phyloP scores from a whole-genome alignment of 257 asterid genomes.

The Solanum tarapatanum region DNA sequence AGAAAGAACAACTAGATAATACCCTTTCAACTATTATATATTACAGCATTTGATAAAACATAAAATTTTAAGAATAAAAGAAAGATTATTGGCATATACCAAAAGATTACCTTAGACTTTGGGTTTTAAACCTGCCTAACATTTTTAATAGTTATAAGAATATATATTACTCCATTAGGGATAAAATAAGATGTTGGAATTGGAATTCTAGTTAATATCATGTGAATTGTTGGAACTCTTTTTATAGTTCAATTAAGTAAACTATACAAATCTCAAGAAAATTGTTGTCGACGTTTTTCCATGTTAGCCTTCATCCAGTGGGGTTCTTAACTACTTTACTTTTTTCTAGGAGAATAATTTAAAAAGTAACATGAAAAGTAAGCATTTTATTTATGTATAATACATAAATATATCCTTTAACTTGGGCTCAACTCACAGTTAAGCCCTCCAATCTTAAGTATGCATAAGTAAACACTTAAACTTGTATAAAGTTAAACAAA shows the following conservation, averaged over 20 bases:
- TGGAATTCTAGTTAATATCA: neutral
- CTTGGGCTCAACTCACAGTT: neutral
- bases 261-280: too few relatives aligned
- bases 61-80: too few relatives aligned
- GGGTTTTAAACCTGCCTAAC: neutral
- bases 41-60: neutral
- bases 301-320: too few relatives aligned
- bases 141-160: neutral
- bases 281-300: too few relatives aligned
- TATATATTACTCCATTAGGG: neutral
- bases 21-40: neutral
- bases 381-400: too few relatives aligned
- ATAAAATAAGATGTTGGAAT: neutral
- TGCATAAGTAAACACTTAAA: too few relatives aligned
- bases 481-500: too few relatives aligned
- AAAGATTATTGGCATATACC: neutral
- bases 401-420: too few relatives aligned
- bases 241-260: too few relatives aligned
- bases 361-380: neutral
- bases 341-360: neutral
- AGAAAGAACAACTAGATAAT: neutral
- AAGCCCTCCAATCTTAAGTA: neutral
- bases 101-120: neutral
- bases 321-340: too few relatives aligned
- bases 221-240: too few relatives aligned